Base-by-base conservation (phyloP, 768 basidiomycete genomes). In the Lactarius psammicola region DNA sequence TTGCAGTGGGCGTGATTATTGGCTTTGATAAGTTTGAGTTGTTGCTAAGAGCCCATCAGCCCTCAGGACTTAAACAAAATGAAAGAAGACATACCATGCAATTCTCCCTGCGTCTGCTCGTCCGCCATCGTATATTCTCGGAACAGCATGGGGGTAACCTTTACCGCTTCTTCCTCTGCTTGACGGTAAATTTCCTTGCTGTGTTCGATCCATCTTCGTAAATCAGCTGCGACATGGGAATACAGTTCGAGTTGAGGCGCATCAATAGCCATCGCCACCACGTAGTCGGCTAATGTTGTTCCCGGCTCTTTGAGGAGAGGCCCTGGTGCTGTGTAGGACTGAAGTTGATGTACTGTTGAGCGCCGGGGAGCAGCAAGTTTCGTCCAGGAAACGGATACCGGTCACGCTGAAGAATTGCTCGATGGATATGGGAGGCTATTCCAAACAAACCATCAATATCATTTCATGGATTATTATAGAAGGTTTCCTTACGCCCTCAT, bases 301-400 rank as follows among this genome's bases (percentile, higher is more conserved):
- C 88, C n/a, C 85, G 0, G 78, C 76, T 49, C 69, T 69, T 54
- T 73, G 69, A 11, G 73, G 67, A 5, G 74, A 74, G 18, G 73
- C 71, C n/a, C 31, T 81, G 79, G 60, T 88, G 84, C 58, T 84
- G 76, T 67, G 85, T 81, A 23, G n/a, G 81, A 79, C 36, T 81
- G 79, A 15, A 84, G 78, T 64, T 82, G 81, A 31, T 84, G 84
- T 18, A 89, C 80, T 7, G 82, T 84, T 5, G 90, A 91, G 9
- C 88, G 86, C 23, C 91, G 82, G n/a, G 91, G 89, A 34, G 85
- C 88, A 15, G 88, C 84, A 13, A 92, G 77, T 67, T n/a, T 91
- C 87, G 62, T 93, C 91, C 89, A 93, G 90, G 74, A 93, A 93
- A 64, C 84, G 85, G 70, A 93, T 87, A 3, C 84, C 84, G 2